Percentiles rank a stretch among this genome's conserved stretches.
Conservation (phyloP, 441 rosid species). For the Jatropha multifida region DNA sequence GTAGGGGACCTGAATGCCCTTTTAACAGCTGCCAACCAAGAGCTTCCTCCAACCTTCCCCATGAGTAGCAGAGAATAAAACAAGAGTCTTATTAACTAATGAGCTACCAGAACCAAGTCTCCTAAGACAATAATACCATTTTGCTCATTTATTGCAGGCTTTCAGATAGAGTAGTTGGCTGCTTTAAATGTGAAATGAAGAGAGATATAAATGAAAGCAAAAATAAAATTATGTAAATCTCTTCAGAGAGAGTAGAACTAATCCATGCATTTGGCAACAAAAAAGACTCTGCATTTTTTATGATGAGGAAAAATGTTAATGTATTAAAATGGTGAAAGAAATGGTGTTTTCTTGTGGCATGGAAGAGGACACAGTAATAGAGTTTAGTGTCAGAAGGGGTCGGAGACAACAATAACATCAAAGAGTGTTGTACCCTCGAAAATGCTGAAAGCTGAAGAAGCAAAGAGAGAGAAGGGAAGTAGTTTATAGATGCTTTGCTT, state of each 20-base stretch:
- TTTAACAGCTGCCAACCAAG: constrained; percentile 84
- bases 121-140: not conserved
- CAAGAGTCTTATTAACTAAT: not conserved
- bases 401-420: constrained; percentile 24
- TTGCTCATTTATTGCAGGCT: constrained; percentile 4
- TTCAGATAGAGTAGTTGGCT: constrained; percentile 29
- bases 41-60: constrained; percentile 65
- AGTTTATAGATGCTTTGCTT: not conserved
- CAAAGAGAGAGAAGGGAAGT: not conserved
- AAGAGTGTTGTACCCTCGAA: constrained; percentile 30
- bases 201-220: constrained; percentile 28
- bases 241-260: constrained; percentile 4
- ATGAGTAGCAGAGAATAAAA: constrained; percentile 22
- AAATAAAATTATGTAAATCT: not conserved
- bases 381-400: constrained; percentile 30
- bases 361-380: constrained; percentile 20
- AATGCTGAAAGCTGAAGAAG: constrained; percentile 33
- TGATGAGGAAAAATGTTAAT: constrained; percentile 13
- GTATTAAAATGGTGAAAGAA: constrained; percentile 18
- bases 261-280: constrained; percentile 30
- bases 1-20: constrained; percentile 84
- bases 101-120: not conserved
- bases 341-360: constrained; percentile 36
- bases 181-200: constrained; percentile 31
- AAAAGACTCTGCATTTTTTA: constrained; percentile 16